Percentiles rank a stretch among this genome's conserved stretches.
Evolutionary conservation across 768 basidiomycete genomes (phyloP).

Genomic region (Agrocybe chaxingu): DNA sequence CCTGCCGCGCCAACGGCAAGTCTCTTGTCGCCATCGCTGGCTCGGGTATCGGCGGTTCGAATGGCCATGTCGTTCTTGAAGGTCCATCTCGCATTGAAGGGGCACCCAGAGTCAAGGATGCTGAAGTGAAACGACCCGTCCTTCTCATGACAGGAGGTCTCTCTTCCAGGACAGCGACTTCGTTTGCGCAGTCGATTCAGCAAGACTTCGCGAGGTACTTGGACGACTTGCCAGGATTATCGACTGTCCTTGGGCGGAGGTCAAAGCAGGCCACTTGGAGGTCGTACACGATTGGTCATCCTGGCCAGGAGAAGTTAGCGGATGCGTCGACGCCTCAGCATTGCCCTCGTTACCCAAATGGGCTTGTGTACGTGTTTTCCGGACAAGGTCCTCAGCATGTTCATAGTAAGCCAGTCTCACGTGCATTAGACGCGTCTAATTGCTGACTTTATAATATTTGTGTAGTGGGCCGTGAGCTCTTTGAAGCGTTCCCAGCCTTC

Average conservation of each 20-base stretch:
- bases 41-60: constrained; percentile 43
- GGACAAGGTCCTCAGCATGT: constrained; percentile 24
- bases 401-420: constrained; percentile 22
- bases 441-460: neutral
- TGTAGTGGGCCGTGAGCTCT: constrained; percentile 27
- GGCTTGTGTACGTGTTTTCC: constrained; percentile 29
- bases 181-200: constrained; percentile 6
- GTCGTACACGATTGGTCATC: constrained; percentile 28
- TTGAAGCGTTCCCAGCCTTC: constrained; percentile 31
- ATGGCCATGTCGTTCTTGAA: constrained; percentile 39
- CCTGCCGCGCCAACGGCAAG: constrained; percentile 16
- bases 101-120: neutral
- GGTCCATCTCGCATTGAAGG: constrained; percentile 21
- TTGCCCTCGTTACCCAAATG: constrained; percentile 19
- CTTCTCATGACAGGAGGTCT: constrained; percentile 33
- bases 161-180: constrained; percentile 22
- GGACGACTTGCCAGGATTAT: constrained; percentile 7
- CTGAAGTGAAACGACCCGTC: constrained; percentile 14
- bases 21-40: constrained; percentile 37
- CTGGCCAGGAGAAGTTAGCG: constrained; percentile 24
- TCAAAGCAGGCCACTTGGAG: constrained; percentile 30
- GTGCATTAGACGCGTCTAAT: neutral
- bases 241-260: constrained; percentile 24
- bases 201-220: constrained; percentile 2
- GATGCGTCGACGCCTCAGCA: constrained; percentile 26